These are phyloP conservation scores for Schizosaccharomyces cryophilus DNA, from an alignment of 805 yeast species.

Conservation along the genomic window DNA sequence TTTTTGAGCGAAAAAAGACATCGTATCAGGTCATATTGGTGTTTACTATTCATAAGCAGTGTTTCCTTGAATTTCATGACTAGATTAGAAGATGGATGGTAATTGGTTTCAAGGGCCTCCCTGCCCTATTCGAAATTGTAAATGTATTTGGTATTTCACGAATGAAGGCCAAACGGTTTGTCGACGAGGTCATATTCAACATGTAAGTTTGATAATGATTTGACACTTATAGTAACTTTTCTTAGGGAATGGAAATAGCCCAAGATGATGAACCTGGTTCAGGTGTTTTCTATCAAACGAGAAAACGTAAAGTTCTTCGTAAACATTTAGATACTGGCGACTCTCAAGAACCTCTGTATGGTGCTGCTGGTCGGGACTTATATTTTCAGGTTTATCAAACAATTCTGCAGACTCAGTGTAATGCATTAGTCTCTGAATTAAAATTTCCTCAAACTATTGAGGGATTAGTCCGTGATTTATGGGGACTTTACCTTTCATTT, in stretches of 20 bases:
- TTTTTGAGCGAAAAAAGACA: too few relatives aligned
- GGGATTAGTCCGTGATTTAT: constrained; percentile 7
- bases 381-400: constrained; percentile 25
- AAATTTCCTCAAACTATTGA: constrained; percentile 8
- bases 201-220: constrained; percentile 23
- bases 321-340: constrained; percentile 5
- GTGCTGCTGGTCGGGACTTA: constrained; percentile 21
- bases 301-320: not conserved
- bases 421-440: constrained; percentile 16
- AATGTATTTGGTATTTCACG: constrained; percentile 43
- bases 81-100: not conserved
- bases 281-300: not conserved
- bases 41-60: too few relatives aligned
- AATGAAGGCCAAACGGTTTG: constrained; percentile 61
- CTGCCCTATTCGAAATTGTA: constrained; percentile 78
- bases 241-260: constrained; percentile 18
- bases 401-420: constrained; percentile 25
- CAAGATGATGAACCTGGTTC: constrained; percentile 15
- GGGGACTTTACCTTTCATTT: constrained; percentile 7
- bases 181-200: constrained; percentile 75
- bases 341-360: constrained; percentile 16
- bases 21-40: too few relatives aligned
- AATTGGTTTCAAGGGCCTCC: constrained; percentile 34
- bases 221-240: not conserved
- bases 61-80: too few relatives aligned